Evolutionary conservation across 306 rosid species (phyloP).

Genomic region (Amphicarpaea edgeworthii): DNA sequence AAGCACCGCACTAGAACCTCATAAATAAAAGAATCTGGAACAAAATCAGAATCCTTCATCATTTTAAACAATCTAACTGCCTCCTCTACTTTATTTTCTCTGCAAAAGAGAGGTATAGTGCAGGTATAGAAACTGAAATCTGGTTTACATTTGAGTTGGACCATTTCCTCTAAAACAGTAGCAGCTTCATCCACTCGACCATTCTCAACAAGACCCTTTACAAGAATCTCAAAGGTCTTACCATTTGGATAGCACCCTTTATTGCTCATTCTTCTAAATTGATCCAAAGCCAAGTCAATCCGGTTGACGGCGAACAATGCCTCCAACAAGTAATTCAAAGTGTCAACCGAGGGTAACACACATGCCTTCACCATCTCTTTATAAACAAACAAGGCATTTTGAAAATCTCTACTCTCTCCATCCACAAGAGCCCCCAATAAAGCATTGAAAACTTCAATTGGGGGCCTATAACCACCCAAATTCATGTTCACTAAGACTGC

Average conservation of each 20-base stretch:
- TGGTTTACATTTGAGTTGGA: conserved; percentile 52
- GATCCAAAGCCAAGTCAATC: conserved; percentile 76
- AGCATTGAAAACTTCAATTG: conserved; percentile 64
- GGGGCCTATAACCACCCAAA: conserved; percentile 62
- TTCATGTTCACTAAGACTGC: conserved; percentile 64
- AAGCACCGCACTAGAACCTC: conserved; percentile 64
- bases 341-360: conserved; percentile 63
- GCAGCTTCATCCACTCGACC: conserved; percentile 73
- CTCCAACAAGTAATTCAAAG: conserved; percentile 81
- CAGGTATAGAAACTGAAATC: conserved; percentile 69
- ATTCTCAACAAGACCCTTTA: conserved; percentile 61
- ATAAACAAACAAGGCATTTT: conserved; percentile 72
- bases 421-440: conserved; percentile 69
- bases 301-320: conserved; percentile 54
- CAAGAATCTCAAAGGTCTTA: conserved; percentile 71
- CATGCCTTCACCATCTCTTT: conserved; percentile 91
- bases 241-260: conserved; percentile 80
- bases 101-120: conserved; percentile 73
- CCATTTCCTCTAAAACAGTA: conserved; percentile 58
- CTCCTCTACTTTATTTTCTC: conserved; percentile 63
- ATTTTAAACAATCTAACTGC: conserved; percentile 63
- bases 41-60: conserved; percentile 72
- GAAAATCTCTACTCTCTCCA: conserved; percentile 59
- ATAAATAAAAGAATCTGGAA: conserved; percentile 56
- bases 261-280: conserved; percentile 78